These are phyloP conservation scores for Paratinospora sagittata DNA, from an alignment of 164 flowering plant genomes.

Conservation along the genomic window DNA sequence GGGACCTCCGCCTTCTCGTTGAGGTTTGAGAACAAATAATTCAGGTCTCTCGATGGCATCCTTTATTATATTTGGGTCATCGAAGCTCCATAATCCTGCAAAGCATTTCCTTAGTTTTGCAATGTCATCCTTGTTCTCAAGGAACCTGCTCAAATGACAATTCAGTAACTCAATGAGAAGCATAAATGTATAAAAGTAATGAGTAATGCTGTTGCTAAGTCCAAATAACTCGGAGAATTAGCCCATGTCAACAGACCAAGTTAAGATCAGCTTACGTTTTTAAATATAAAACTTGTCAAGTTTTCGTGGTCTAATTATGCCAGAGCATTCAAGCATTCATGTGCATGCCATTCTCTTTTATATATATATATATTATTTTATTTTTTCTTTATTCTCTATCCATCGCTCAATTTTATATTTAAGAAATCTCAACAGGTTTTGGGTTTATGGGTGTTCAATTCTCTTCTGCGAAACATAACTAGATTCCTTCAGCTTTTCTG, in stretches of 20 bases:
- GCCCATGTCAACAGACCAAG: background rate
- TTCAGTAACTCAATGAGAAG: conserved; percentile 2
- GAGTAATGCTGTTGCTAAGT: conserved; percentile 22
- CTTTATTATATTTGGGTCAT: conserved; percentile 45
- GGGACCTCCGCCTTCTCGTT: conserved; percentile 97
- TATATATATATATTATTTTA: no score
- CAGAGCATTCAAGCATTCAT: background rate
- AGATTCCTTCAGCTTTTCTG: background rate
- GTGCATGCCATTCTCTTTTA: background rate
- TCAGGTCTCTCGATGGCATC: conserved; percentile 79
- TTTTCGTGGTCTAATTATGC: background rate
- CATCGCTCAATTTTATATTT: background rate
- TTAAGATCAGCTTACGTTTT: background rate
- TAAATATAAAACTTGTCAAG: background rate
- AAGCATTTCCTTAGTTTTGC: conserved; percentile 73
- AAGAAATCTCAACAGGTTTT: no score
- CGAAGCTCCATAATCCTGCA: conserved; percentile 97
- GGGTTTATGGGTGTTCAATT: no score
- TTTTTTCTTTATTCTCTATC: background rate
- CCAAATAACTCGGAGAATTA: background rate
- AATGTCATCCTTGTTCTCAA: conserved; percentile 74
- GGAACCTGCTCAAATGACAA: conserved; percentile 49
- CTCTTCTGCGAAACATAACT: background rate
- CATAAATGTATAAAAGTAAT: background rate
- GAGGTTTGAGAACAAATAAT: conserved; percentile 88